Evolutionary conservation across 2,329 filamentous ascomycete genomes (phyloP).

Genomic region (Acrocalymma vagum): DNA sequence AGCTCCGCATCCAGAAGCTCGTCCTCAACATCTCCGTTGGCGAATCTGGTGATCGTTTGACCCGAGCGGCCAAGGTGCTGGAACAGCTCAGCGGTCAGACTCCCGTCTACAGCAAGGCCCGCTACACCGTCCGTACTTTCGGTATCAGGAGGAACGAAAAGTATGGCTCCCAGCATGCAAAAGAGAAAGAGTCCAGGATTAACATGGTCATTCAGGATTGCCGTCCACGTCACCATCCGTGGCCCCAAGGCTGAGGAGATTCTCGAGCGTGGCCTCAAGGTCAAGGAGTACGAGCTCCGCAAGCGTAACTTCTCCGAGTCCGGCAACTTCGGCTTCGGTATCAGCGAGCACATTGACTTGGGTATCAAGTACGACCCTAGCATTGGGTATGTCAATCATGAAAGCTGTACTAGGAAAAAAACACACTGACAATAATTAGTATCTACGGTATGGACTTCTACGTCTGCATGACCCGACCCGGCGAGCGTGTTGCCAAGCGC

Average conservation of each 20-base stretch:
- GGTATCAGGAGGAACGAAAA: slow-evolving; percentile 99
- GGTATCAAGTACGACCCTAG: slow-evolving; percentile 80
- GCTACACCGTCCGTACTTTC: slow-evolving; percentile 99
- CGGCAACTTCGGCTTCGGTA: slow-evolving; percentile 96
- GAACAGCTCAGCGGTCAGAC: slow-evolving; percentile 99
- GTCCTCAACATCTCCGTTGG: slow-evolving; percentile 99
- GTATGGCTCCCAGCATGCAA: slow-evolving; percentile 10
- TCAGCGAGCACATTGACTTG: slow-evolving; percentile 99
- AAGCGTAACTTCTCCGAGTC: slow-evolving; percentile 99
- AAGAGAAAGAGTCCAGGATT: slow-evolving; percentile 5
- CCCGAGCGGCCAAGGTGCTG: slow-evolving; percentile 99
- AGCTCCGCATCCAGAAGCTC: slow-evolving; percentile 99
- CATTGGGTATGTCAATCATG: slow-evolving; percentile 44
- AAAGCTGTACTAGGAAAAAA: neutral
- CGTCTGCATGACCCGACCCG: slow-evolving; percentile 99
- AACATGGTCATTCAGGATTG: slow-evolving; percentile 74
- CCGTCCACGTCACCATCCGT: slow-evolving; percentile 99
- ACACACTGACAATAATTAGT: slow-evolving; percentile 38
- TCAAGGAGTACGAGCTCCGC: slow-evolving; percentile 99
- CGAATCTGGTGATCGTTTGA: slow-evolving; percentile 99
- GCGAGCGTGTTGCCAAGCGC: slow-evolving; percentile 96
- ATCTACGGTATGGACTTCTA: slow-evolving; percentile 94
- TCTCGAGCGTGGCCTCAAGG: slow-evolving; percentile 99
- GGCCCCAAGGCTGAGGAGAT: slow-evolving; percentile 99
- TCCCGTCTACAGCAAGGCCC: slow-evolving; percentile 99